Evolutionary conservation across 371 early-diverging fungal genomes (phyloP), one percentile per base, ranked within the genome.

Genomic region (Entomophthora muscae): DNA sequence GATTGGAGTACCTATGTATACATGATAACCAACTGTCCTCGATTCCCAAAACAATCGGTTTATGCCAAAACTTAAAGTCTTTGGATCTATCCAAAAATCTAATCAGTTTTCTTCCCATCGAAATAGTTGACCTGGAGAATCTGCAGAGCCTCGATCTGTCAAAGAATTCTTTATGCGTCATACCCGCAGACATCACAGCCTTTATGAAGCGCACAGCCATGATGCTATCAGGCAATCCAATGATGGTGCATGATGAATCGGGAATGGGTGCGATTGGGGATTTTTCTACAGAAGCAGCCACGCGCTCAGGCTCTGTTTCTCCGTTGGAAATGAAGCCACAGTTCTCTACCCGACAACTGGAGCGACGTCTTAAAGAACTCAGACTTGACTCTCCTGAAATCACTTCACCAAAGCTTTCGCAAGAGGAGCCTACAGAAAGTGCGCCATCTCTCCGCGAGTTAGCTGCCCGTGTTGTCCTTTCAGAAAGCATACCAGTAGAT

Each of bases 141-240:
- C 71, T 85, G 2, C 78, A 82, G 42, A 66, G 79, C 1, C 71
- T 83, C 17, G 84, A 85, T 68, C 64, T 85, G 28, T 76, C 77
- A 42, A 78, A 76, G 58, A 85, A 85, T 65, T 53, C 76, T 0
- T 53, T 85, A 1, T 83, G 82, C 55, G 76, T 81, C 53, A 73
- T 83, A 64, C 83, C 84, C 28, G 76, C 74, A 2, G 81, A 81
- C 56, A 75, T 82, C 5, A 68, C 78, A 5, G 77, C 79, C 42
- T 75, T 74, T 52, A 7, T 83, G 80, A 66, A 66, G 53, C 73
- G 71, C 21, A 76, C 79, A 0, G 77, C 79, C 0, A 65, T 83
- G 13, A 64, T 81, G 33, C 75, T 83, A 33, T 80, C 80, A 12
- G 82, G 81, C 7, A 83, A 83, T 54, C 83, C 83, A 1, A 68